These are phyloP conservation scores for Aurantiochytrium sp. DNA, from an alignment of 108 stramenopile species.

Conservation along the genomic window DNA sequence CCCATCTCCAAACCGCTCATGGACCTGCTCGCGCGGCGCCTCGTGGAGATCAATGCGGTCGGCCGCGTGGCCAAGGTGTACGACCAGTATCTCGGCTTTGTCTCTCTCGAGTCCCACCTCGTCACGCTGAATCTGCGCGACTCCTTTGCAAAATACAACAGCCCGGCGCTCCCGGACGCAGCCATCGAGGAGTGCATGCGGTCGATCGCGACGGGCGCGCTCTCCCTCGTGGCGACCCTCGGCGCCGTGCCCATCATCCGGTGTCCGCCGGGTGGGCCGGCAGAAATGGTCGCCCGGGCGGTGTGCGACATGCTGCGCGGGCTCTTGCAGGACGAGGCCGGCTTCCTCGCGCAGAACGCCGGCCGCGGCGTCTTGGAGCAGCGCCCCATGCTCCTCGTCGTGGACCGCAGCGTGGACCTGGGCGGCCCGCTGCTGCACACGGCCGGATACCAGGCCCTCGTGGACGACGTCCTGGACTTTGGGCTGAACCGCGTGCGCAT, in stretches of 20 bases:
- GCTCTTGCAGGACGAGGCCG: not conserved
- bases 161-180: constrained; percentile 69
- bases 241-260: constrained; percentile 86
- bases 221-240: constrained; percentile 79
- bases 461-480: constrained; percentile 86
- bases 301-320: constrained; percentile 66
- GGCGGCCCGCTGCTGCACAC: constrained; percentile 83
- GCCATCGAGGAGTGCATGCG: constrained; percentile 77
- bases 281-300: constrained; percentile 91
- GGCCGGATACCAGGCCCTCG: constrained; percentile 89
- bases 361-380: constrained; percentile 38
- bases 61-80: constrained; percentile 72
- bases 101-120: constrained; percentile 76
- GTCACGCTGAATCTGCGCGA: constrained; percentile 74
- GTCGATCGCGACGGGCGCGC: constrained; percentile 75
- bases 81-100: constrained; percentile 90
- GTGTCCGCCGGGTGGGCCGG: constrained; percentile 80
- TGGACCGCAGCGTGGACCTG: constrained; percentile 90
- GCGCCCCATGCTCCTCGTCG: constrained; percentile 84
- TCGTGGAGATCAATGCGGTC: constrained; percentile 68
- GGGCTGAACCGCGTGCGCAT: constrained; percentile 83
- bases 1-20: not conserved
- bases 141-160: constrained; percentile 79
- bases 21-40: not conserved
- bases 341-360: constrained; percentile 38